phyloP scores from a whole-genome alignment of 257 asterid species.

The Capsicum pubescens region DNA sequence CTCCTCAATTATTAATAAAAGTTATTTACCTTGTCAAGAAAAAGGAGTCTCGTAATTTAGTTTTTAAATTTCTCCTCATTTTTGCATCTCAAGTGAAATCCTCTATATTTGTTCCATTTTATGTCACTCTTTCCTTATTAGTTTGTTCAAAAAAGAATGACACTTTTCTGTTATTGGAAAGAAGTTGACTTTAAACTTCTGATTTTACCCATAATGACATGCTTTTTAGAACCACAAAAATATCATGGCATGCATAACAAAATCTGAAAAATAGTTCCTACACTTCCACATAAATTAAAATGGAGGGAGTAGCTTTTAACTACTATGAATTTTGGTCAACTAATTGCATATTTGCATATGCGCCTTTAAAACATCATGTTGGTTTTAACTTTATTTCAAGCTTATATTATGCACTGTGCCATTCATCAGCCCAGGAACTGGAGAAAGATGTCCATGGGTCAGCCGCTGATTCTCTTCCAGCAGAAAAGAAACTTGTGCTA shows the following conservation, averaged over 20 bases:
- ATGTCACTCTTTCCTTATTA: neutral
- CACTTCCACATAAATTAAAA: neutral
- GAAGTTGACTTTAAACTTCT: neutral
- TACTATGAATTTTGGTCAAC: neutral
- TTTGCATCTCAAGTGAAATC: neutral
- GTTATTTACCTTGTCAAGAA: too few relatives aligned
- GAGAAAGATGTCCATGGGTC: slow-evolving; percentile 88
- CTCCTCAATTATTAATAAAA: too few relatives aligned
- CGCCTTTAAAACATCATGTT: neutral
- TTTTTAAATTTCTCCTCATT: neutral
- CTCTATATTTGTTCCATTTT: neutral
- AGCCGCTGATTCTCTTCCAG: slow-evolving; percentile 71
- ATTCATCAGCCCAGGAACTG: slow-evolving; percentile 88
- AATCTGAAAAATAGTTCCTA: neutral
- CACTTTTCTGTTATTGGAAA: neutral
- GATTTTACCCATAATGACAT: neutral
- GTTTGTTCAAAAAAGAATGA: neutral
- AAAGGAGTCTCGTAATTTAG: neutral
- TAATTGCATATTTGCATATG: slow-evolving; percentile 14
- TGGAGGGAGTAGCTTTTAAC: neutral
- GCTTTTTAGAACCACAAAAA: neutral
- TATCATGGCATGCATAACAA: neutral
- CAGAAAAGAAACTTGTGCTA: slow-evolving; percentile 74
- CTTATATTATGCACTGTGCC: slow-evolving; percentile 39
- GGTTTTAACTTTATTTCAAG: slow-evolving; percentile 18